A percentile compares a stretch with the other conserved stretches of the same genome.
Evolutionary conservation across 192 early-diverging fungal species (phyloP).

Genomic region (Fimicolochytrium jonesii): DNA sequence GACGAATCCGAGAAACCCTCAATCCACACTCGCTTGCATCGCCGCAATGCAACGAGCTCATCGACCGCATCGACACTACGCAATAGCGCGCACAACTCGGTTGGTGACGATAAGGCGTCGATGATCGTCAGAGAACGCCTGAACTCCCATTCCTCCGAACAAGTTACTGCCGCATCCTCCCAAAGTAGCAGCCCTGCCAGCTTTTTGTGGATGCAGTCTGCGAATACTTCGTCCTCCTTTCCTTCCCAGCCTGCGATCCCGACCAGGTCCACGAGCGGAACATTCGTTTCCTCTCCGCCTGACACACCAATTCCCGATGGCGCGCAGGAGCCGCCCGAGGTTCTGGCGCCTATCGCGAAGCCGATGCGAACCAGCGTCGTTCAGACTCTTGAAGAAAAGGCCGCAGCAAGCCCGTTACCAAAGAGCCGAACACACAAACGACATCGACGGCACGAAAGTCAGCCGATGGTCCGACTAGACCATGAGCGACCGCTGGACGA

Average conservation of each 20-base stretch:
- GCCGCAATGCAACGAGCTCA: neutral
- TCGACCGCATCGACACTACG: neutral
- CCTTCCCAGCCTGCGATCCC: neutral
- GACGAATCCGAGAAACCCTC: neutral
- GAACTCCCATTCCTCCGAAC: neutral
- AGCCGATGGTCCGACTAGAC: no score
- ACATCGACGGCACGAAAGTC: no score
- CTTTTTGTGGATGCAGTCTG: constrained; percentile 22
- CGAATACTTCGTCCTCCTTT: neutral
- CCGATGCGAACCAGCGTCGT: neutral
- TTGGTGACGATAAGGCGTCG: neutral
- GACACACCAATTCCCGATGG: neutral
- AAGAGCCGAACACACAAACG: no score
- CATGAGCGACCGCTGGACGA: no score
- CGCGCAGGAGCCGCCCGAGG: neutral
- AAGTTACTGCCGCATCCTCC: neutral
- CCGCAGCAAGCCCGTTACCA: no score
- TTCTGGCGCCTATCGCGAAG: neutral
- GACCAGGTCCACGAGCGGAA: neutral
- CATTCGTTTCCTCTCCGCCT: neutral
- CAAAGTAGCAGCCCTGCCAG: constrained; percentile 15
- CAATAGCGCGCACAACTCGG: neutral
- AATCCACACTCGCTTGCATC: neutral
- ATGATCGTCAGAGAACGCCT: neutral
- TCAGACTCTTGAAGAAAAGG: neutral